phyloP scores from a whole-genome alignment of 352 stramenopile genomes.

The Phytopythium aichiense region DNA sequence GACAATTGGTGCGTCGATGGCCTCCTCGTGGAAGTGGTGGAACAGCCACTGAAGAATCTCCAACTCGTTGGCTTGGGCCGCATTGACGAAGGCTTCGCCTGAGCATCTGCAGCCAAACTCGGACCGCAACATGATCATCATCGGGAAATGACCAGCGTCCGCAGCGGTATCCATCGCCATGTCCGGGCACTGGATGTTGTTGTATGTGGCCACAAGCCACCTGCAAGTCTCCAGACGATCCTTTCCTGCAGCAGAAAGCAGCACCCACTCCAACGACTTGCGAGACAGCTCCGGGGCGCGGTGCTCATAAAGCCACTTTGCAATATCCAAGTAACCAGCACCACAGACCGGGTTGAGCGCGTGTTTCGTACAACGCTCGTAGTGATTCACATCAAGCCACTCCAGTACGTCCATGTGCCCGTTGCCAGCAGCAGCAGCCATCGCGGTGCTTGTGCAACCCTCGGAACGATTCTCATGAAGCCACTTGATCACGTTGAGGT shows the following conservation, averaged over 20 bases:
- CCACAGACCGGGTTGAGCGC: background rate
- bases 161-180: background rate
- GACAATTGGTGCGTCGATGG: background rate
- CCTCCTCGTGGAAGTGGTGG: background rate
- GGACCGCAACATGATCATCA: conserved; percentile 2
- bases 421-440: background rate
- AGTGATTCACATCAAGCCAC: background rate
- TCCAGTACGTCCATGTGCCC: background rate
- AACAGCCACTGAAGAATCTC: conserved; percentile 2
- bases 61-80: background rate
- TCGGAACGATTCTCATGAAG: background rate
- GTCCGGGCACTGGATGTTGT: background rate
- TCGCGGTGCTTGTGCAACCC: background rate
- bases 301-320: background rate
- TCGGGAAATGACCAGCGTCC: background rate
- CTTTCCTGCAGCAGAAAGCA: background rate
- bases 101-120: background rate
- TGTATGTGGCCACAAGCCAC: background rate
- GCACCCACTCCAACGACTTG: background rate
- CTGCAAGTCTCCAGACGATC: background rate
- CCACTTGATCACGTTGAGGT: background rate
- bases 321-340: background rate
- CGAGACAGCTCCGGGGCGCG: background rate
- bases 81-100: background rate
- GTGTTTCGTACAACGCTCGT: background rate